phyloP scores from a whole-genome alignment of 352 stramenopile genomes.

The Phytophthora lateralis region DNA sequence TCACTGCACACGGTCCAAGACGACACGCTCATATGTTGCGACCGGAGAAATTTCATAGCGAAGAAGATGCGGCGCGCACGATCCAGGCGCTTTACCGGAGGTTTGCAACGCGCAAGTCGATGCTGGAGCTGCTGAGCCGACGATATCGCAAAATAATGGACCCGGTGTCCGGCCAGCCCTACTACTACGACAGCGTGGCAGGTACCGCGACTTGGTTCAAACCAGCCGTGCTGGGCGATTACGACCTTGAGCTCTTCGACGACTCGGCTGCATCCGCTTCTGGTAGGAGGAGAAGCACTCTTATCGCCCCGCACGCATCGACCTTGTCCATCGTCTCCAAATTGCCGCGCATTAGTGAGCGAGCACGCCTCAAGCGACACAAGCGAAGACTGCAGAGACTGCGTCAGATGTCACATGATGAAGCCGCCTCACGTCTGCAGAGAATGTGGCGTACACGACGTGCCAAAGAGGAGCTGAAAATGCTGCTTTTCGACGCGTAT shows the following conservation, averaged over 20 bases:
- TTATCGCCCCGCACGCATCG: slow-evolving; percentile 13
- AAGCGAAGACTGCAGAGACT: slow-evolving; percentile 67
- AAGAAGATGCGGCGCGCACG: slow-evolving; percentile 51
- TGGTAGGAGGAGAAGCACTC: slow-evolving; percentile 22
- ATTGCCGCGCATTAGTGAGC: slow-evolving; percentile 51
- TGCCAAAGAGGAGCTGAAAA: slow-evolving; percentile 45
- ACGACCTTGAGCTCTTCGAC: slow-evolving; percentile 55
- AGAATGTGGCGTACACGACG: slow-evolving; percentile 47
- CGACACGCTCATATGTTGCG: slow-evolving; percentile 15
- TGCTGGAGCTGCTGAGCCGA: slow-evolving; percentile 47
- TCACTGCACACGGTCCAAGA: neutral
- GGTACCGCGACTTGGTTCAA: slow-evolving; percentile 68
- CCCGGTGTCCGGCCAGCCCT: slow-evolving; percentile 37
- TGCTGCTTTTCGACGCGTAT: slow-evolving; percentile 57
- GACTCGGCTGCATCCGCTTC: slow-evolving; percentile 14
- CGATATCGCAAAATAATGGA: slow-evolving; percentile 74
- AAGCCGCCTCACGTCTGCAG: slow-evolving; percentile 64
- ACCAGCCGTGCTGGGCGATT: slow-evolving; percentile 50
- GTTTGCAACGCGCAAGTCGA: slow-evolving; percentile 45
- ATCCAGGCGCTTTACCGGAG: slow-evolving; percentile 71
- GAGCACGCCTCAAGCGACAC: slow-evolving; percentile 61
- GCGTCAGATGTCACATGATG: slow-evolving; percentile 55
- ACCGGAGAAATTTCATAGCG: slow-evolving; percentile 40
- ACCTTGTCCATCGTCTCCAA: slow-evolving; percentile 5
- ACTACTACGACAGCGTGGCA: slow-evolving; percentile 72